These are phyloP conservation scores for Mycena citricolor DNA, from an alignment of 1,284 basidiomycete species.

Conservation along the genomic window DNA sequence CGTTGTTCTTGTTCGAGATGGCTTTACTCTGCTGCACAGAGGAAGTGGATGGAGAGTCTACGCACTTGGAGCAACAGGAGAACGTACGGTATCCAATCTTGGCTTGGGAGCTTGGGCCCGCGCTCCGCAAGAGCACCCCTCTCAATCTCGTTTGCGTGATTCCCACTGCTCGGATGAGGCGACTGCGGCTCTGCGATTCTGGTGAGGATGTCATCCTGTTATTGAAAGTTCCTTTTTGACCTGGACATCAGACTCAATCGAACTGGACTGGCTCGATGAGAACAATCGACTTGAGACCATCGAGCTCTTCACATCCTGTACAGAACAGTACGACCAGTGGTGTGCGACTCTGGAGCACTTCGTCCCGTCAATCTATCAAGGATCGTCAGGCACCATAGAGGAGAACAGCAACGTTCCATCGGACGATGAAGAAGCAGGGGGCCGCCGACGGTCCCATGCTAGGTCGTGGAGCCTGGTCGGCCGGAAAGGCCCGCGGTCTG, in stretches of 20 bases:
- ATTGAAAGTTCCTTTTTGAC: too few relatives aligned
- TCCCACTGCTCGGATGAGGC: slow-evolving; percentile 27
- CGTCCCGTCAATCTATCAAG: slow-evolving; percentile 27
- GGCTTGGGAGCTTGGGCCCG: slow-evolving; percentile 39
- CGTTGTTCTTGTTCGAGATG: slow-evolving; percentile 37
- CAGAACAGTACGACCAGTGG: slow-evolving; percentile 39
- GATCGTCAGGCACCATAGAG: too few relatives aligned
- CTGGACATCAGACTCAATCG: slow-evolving; percentile 30
- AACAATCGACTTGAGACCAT: slow-evolving; percentile 23
- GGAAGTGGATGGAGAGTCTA: slow-evolving; percentile 10
- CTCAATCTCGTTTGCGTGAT: slow-evolving; percentile 34
- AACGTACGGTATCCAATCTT: slow-evolving; percentile 31
- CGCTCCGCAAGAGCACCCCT: slow-evolving; percentile 28
- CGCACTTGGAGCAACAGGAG: slow-evolving; percentile 9
- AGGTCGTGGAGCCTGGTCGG: slow-evolving; percentile 40
- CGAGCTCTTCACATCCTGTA: slow-evolving; percentile 29
- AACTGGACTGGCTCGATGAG: slow-evolving; percentile 32
- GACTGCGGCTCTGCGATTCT: slow-evolving; percentile 31
- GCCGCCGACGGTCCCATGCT: slow-evolving; percentile 30
- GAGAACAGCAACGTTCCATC: too few relatives aligned
- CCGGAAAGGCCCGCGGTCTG: slow-evolving; percentile 37
- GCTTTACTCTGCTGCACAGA: slow-evolving; percentile 36
- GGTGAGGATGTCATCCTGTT: slow-evolving; percentile 27
- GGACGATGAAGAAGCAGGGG: slow-evolving; percentile 30
- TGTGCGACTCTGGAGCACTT: slow-evolving; percentile 30